Percentiles rank a stretch among this genome's conserved stretches.
These are phyloP conservation scores for Boletus huronensis DNA, from an alignment of 768 basidiomycete genomes.

Conservation along the genomic window DNA sequence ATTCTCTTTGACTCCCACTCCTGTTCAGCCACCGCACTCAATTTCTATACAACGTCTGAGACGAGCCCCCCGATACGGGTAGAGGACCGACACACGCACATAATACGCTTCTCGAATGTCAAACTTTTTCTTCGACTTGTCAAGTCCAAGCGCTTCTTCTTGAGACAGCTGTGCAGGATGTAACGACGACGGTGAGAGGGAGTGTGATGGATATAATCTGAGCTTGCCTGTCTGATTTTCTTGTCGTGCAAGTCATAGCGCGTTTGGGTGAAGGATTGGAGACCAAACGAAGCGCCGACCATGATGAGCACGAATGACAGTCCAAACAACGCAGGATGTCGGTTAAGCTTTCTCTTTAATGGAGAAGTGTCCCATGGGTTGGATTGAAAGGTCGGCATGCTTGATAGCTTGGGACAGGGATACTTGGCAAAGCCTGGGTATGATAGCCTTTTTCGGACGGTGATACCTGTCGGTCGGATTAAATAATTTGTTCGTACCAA, in stretches of 20 bases:
- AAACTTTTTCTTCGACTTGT: conserved; percentile 70
- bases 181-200: not conserved
- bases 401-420: not conserved
- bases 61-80: not conserved
- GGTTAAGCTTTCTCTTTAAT: conserved; percentile 43
- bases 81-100: conserved; percentile 48
- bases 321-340: conserved; percentile 74
- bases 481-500: not conserved
- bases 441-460: conserved; percentile 17
- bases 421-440: not conserved
- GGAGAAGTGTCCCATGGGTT: conserved; percentile 32
- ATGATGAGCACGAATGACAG: conserved; percentile 83
- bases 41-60: conserved; percentile 38
- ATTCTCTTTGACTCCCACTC: conserved; percentile 90
- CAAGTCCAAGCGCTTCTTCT: conserved; percentile 74
- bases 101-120: conserved; percentile 97
- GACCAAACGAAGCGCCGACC: conserved; percentile 81
- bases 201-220: no score
- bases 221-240: conserved; percentile 65
- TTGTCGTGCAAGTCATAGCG: conserved; percentile 86
- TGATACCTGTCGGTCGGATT: not conserved
- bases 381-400: conserved; percentile 51
- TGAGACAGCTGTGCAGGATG: conserved; percentile 51
- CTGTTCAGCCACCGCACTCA: conserved; percentile 58
- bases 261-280: conserved; percentile 83